A percentile compares a stretch with the other conserved stretches of the same genome.
Conservation (phyloP, 768 basidiomycete genomes). For the Boletus huronensis region DNA sequence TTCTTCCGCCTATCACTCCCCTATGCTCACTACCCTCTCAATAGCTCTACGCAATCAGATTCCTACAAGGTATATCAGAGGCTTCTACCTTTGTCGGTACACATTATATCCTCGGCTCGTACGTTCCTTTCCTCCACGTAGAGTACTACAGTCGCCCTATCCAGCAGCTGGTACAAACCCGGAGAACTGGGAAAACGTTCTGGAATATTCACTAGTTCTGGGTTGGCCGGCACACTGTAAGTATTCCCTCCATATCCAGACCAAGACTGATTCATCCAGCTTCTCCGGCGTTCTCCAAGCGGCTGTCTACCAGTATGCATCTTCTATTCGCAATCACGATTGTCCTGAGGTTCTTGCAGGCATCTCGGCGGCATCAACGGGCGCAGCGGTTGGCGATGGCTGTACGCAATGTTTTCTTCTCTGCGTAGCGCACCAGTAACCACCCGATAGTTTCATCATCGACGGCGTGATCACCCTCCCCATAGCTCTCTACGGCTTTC, state of each 20-base stretch:
- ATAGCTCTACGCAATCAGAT: conserved; percentile 66
- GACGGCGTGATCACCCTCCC: conserved; percentile 71
- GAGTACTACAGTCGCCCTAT: background rate
- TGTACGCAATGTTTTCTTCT: conserved; percentile 34
- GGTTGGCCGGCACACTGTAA: conserved; percentile 58
- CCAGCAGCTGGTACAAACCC: conserved; percentile 61
- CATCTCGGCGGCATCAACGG: conserved; percentile 50
- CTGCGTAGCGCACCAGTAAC: background rate
- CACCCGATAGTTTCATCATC: conserved; percentile 50
- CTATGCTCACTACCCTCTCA: background rate
- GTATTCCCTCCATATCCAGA: conserved; percentile 3
- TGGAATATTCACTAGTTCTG: conserved; percentile 67
- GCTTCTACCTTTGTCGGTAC: conserved; percentile 76
- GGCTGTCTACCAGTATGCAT: conserved; percentile 52
- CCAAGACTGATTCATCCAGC: conserved; percentile 28
- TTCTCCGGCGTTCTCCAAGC: conserved; percentile 67
- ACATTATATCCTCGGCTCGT: conserved; percentile 72
- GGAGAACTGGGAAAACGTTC: conserved; percentile 69
- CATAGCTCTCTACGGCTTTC: conserved; percentile 67
- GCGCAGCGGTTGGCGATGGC: conserved; percentile 67
- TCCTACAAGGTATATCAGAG: conserved; percentile 71
- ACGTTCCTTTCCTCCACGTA: conserved; percentile 22
- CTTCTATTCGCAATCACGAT: background rate
- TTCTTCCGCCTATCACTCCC: background rate
- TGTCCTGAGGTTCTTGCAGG: conserved; percentile 18